phyloP scores from a whole-genome alignment of 768 basidiomycete species.

The Psilocybe azurescens region DNA sequence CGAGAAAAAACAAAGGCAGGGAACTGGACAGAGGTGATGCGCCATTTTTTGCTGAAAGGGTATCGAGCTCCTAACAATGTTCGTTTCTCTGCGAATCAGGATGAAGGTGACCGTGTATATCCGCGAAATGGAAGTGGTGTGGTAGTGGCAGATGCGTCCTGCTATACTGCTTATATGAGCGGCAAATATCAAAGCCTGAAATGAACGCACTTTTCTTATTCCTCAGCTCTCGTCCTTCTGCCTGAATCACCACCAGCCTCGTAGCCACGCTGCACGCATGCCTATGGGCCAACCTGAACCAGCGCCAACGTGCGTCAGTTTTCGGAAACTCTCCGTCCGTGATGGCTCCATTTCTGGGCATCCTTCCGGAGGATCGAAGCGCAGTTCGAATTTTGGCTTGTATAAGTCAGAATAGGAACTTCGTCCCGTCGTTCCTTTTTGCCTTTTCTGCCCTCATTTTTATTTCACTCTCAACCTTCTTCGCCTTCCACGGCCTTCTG shows the following conservation, averaged over 20 bases:
- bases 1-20: too few species aligned
- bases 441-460: background rate
- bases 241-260: background rate
- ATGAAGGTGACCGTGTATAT: too few species aligned
- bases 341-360: constrained; percentile 12
- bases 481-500: background rate
- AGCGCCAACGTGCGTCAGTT: background rate
- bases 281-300: background rate
- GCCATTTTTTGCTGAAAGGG: too few species aligned
- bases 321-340: constrained; percentile 1
- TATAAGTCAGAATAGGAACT: constrained; percentile 1
- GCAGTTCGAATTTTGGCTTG: constrained; percentile 12
- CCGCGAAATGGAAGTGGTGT: too few species aligned
- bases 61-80: too few species aligned
- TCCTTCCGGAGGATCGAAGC: constrained; percentile 3
- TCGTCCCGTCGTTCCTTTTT: constrained; percentile 3
- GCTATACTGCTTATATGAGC: too few species aligned
- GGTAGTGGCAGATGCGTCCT: too few species aligned
- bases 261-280: background rate
- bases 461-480: background rate
- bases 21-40: too few species aligned
- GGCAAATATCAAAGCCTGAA: too few species aligned
- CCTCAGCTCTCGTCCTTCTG: too few species aligned
- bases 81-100: too few species aligned
- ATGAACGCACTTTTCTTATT: too few species aligned